A percentile compares a stretch with the other conserved stretches of the same genome.
Conservation (phyloP, 2,329 filamentous ascomycete genomes). For the Paracorniculantispora psalliotae region DNA sequence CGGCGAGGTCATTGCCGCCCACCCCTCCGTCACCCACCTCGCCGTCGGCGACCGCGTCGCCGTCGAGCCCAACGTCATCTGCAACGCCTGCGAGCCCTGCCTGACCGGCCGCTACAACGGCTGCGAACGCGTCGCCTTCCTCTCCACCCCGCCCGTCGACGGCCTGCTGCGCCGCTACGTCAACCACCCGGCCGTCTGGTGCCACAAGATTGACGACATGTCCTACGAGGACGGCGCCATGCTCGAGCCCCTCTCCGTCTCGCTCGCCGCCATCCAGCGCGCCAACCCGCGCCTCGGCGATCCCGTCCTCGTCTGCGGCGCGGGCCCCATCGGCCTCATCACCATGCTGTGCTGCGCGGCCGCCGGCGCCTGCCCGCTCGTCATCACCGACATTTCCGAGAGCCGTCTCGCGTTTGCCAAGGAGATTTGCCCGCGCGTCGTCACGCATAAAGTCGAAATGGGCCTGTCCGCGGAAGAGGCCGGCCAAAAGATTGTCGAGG, state of each 20-base stretch:
- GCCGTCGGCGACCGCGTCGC: conserved; percentile 87
- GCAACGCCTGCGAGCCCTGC: conserved; percentile 84
- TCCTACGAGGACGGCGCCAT: conserved; percentile 86
- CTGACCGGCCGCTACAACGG: conserved; percentile 93
- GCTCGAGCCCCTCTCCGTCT: conserved; percentile 85
- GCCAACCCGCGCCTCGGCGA: conserved; percentile 79
- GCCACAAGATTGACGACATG: conserved; percentile 93
- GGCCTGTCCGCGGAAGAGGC: conserved; percentile 63
- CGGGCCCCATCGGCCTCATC: conserved; percentile 89
- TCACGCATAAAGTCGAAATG: conserved; percentile 70
- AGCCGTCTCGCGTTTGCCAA: conserved; percentile 80
- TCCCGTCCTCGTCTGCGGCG: conserved; percentile 82
- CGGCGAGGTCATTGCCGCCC: conserved; percentile 74
- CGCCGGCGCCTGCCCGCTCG: conserved; percentile 82
- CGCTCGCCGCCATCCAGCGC: conserved; percentile 81
- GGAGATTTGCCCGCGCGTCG: conserved; percentile 71
- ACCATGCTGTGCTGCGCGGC: conserved; percentile 79
- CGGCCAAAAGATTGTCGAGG: conserved; percentile 58
- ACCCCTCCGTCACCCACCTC: conserved; percentile 72
- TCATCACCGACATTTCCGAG: conserved; percentile 92
- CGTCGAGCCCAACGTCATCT: conserved; percentile 91
- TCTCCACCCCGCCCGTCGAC: conserved; percentile 84
- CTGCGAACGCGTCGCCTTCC: conserved; percentile 78
- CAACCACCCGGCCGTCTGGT: conserved; percentile 91
- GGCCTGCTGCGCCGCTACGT: conserved; percentile 88